Conservation (phyloP, 2,329 filamentous ascomycete genomes). For the Pleoardoris graminearum region DNA sequence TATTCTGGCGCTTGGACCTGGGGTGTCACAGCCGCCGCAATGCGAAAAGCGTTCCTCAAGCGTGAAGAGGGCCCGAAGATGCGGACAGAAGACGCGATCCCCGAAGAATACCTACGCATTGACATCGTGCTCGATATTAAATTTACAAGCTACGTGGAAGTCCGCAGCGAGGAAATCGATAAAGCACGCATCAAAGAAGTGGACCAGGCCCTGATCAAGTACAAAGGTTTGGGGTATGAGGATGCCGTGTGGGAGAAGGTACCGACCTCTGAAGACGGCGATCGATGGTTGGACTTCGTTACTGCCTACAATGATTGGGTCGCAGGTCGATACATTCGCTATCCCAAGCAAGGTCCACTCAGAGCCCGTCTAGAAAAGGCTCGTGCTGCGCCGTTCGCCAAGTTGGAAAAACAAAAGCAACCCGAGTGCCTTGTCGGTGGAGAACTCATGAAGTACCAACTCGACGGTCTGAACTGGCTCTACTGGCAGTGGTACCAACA, state of each 20-base stretch:
- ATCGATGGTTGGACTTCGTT: conserved; percentile 78
- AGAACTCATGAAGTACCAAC: conserved; percentile 88
- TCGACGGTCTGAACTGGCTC: conserved; percentile 93
- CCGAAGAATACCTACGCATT: conserved; percentile 80
- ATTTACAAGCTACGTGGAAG: conserved; percentile 62
- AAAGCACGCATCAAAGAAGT: conserved; percentile 73
- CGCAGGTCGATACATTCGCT: conserved; percentile 72
- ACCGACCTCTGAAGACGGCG: conserved; percentile 65
- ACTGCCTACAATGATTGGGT: conserved; percentile 86
- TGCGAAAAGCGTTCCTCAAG: conserved; percentile 77
- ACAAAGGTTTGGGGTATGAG: conserved; percentile 87
- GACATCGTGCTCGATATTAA: conserved; percentile 88
- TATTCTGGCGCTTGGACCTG: conserved; percentile 88
- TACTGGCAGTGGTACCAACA: conserved; percentile 83
- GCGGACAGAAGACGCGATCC: conserved; percentile 76
- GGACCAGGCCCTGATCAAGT: conserved; percentile 79
- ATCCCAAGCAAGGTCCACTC: conserved; percentile 59
- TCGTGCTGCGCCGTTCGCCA: conserved; percentile 67
- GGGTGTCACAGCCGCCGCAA: conserved; percentile 65
- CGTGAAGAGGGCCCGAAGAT: conserved; percentile 70
- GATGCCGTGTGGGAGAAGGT: conserved; percentile 89
- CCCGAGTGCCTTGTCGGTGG: conserved; percentile 75
- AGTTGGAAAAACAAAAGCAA: conserved; percentile 70
- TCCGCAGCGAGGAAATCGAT: conserved; percentile 69
- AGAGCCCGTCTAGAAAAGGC: conserved; percentile 69